These are phyloP conservation scores for Xylariaceae sp. DNA, from an alignment of 2,329 filamentous ascomycete species.

Conservation along the genomic window DNA sequence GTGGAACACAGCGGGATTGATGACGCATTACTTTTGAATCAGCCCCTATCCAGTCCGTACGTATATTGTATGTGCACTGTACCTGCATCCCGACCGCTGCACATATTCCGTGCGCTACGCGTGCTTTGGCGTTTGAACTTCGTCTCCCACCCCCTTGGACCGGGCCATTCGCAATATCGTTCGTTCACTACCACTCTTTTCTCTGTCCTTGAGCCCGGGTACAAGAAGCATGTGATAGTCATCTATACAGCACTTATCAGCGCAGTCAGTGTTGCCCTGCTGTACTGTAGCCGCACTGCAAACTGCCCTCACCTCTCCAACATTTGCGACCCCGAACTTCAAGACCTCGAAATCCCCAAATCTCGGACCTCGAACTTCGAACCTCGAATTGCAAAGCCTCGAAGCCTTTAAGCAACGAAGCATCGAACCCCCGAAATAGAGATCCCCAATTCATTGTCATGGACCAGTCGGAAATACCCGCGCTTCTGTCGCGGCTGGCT, in stretches of 20 bases:
- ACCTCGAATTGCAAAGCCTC: too few relatives aligned
- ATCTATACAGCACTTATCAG: not conserved
- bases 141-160: too few relatives aligned
- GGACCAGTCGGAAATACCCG: constrained; percentile 65
- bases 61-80: too few relatives aligned
- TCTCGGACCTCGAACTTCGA: not conserved
- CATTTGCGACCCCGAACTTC: not conserved
- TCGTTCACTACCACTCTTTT: not conserved
- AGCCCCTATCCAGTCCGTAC: too few relatives aligned
- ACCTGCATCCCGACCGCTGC: too few relatives aligned
- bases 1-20: too few relatives aligned
- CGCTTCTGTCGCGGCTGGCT: constrained; percentile 58
- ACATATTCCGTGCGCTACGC: too few relatives aligned
- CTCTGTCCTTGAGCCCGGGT: not conserved
- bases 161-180: too few relatives aligned
- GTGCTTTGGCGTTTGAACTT: too few relatives aligned
- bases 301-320: not conserved
- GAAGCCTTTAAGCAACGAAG: not conserved
- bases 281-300: not conserved
- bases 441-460: constrained; percentile 36
- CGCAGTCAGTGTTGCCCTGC: constrained; percentile 8
- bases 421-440: not conserved
- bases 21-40: too few relatives aligned
- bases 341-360: not conserved
- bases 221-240: constrained; percentile 10